phyloP scores from a whole-genome alignment of 495 filamentous ascomycete species.

The Penicillium bovifimosum region DNA sequence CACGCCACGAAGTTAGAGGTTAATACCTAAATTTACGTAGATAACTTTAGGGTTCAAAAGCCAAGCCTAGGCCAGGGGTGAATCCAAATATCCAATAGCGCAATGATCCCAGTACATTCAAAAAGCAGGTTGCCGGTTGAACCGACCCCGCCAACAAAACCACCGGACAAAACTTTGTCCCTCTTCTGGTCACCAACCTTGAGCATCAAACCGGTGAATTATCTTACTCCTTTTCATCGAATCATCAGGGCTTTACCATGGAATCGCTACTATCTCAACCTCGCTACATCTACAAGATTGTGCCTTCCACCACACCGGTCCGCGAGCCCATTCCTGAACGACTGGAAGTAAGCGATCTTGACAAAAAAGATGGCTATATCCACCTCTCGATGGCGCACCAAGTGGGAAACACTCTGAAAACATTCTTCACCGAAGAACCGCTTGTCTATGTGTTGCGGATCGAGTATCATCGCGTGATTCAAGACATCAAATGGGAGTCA shows the following conservation, averaged over 20 bases:
- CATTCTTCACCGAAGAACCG: constrained; percentile 68
- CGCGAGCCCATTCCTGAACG: constrained; percentile 39
- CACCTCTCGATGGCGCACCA: constrained; percentile 40
- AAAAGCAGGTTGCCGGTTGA: constrained; percentile 1
- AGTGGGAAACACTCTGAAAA: constrained; percentile 45
- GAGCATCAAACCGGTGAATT: not conserved
- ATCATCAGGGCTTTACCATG: constrained; percentile 25
- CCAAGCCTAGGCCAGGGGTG: no score
- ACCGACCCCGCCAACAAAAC: constrained; percentile 11
- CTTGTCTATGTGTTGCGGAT: constrained; percentile 73
- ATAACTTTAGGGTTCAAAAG: no score
- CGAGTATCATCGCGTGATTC: constrained; percentile 55
- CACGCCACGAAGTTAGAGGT: no score
- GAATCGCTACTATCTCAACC: constrained; percentile 23
- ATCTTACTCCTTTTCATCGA: not conserved
- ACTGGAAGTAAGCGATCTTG: constrained; percentile 40
- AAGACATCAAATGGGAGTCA: constrained; percentile 38
- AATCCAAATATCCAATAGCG: not conserved
- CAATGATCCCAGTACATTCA: not conserved
- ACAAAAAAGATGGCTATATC: constrained; percentile 36
- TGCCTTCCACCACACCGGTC: constrained; percentile 38
- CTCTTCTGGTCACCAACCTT: not conserved
- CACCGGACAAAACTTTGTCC: constrained; percentile 1
- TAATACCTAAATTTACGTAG: no score
- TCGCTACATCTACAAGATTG: constrained; percentile 40